phyloP scores from a whole-genome alignment of 257 asterid genomes.

The Jasminum sambac region DNA sequence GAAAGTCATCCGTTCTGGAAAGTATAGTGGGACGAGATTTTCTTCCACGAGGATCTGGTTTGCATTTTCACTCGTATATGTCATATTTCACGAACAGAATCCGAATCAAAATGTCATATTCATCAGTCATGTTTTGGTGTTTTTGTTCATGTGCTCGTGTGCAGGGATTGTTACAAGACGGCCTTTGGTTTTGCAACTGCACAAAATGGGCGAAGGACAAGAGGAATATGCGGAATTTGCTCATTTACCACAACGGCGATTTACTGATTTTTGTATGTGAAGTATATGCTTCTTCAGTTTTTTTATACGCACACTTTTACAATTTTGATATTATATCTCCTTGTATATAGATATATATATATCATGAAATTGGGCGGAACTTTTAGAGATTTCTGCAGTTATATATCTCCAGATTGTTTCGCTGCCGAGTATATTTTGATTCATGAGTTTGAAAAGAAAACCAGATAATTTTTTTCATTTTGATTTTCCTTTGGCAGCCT shows the following conservation, averaged over 20 bases:
- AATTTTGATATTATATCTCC: not conserved
- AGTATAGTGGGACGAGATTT: conserved; percentile 93
- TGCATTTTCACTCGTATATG: conserved; percentile 16
- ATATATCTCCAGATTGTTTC: not conserved
- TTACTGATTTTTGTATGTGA: conserved; percentile 74
- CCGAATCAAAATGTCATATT: not conserved
- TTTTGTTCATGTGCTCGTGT: not conserved
- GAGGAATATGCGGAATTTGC: conserved; percentile 90
- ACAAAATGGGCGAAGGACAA: conserved; percentile 59
- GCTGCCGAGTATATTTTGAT: not conserved
- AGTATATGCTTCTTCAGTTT: conserved; percentile 5
- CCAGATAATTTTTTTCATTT: not conserved
- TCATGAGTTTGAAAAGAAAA: not conserved
- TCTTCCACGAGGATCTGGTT: conserved; percentile 98
- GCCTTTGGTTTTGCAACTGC: conserved; percentile 88
- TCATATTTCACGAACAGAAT: not conserved
- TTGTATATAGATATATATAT: too few species aligned
- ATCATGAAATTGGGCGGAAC: not conserved
- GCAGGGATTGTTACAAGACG: conserved; percentile 94
- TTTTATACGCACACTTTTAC: not conserved
- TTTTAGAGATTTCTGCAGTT: not conserved
- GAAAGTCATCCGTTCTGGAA: conserved; percentile 93
- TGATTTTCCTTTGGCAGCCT: conserved; percentile 45
- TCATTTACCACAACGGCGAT: conserved; percentile 63
- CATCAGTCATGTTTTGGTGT: conserved; percentile 1